Percentiles rank a stretch among this genome's conserved stretches.
phyloP scores from a whole-genome alignment of 228 moss, liverwort and hornwort species.

The Sphagnum magellanicum region DNA sequence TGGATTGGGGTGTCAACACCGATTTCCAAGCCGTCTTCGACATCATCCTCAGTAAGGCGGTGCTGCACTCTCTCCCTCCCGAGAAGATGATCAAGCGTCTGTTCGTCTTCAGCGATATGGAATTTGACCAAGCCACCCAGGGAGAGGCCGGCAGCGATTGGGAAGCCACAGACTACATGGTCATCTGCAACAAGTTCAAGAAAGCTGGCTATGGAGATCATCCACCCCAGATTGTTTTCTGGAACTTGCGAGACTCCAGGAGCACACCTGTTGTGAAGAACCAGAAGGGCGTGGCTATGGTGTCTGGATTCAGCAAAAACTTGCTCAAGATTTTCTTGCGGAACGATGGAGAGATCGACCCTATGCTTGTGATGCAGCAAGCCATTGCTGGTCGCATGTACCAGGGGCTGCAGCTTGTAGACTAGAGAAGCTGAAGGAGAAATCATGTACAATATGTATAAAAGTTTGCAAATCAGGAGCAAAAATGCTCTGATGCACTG shows the following conservation, averaged over 20 bases:
- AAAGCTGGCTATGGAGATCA: constrained; percentile 33
- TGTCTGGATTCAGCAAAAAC: constrained; percentile 85
- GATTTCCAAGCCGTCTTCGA: constrained; percentile 72
- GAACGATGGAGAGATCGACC: constrained; percentile 41
- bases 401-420: constrained; percentile 54
- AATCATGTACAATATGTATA: too few species aligned
- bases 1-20: constrained; percentile 67
- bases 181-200: constrained; percentile 50
- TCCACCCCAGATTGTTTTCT: constrained; percentile 71
- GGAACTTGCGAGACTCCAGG: constrained; percentile 55
- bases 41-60: constrained; percentile 35
- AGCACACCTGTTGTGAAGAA: constrained; percentile 49
- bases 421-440: constrained; percentile 14
- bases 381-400: constrained; percentile 60
- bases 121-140: constrained; percentile 42
- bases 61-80: constrained; percentile 24
- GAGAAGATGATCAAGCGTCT: constrained; percentile 76
- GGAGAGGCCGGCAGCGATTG: constrained; percentile 8
- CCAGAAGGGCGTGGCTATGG: constrained; percentile 67
- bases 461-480: too few species aligned
- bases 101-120: constrained; percentile 87
- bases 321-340: constrained; percentile 60
- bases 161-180: constrained; percentile 56
- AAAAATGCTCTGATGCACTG: too few species aligned
- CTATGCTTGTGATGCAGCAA: constrained; percentile 32